Evolutionary conservation across 1,284 basidiomycete species (phyloP).

Genomic region (Polyporus tsugae): DNA sequence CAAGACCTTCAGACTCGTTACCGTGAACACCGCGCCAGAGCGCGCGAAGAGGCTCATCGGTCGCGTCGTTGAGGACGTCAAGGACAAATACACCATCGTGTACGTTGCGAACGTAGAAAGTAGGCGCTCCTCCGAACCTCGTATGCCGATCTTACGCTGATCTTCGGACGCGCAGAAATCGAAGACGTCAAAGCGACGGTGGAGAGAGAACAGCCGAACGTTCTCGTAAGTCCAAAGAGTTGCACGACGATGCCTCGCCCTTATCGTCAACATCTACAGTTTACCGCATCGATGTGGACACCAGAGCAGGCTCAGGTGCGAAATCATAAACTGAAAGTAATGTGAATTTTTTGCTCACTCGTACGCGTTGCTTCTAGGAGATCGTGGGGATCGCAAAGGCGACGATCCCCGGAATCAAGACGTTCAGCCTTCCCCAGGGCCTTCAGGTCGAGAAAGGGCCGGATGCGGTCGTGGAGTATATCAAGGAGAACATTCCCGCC

Average conservation of each 20-base stretch:
- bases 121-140: slow-evolving; percentile 11
- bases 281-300: slow-evolving; percentile 39
- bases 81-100: slow-evolving; percentile 33
- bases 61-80: slow-evolving; percentile 35
- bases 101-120: slow-evolving; percentile 34
- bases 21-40: slow-evolving; percentile 38
- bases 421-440: slow-evolving; percentile 34
- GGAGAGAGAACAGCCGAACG: slow-evolving; percentile 32
- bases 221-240: slow-evolving; percentile 25
- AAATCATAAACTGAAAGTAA: neutral
- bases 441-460: slow-evolving; percentile 36
- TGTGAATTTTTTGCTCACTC: neutral
- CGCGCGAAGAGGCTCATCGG: slow-evolving; percentile 36
- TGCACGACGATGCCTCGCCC: neutral
- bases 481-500: slow-evolving; percentile 33
- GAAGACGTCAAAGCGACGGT: slow-evolving; percentile 31
- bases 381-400: slow-evolving; percentile 34
- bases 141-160: neutral
- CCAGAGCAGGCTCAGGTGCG: slow-evolving; percentile 33
- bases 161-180: slow-evolving; percentile 17
- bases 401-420: slow-evolving; percentile 33
- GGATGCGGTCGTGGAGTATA: slow-evolving; percentile 36
- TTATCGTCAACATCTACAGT: slow-evolving; percentile 18
- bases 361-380: slow-evolving; percentile 16
- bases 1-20: slow-evolving; percentile 28